Percentiles rank a stretch among this genome's conserved stretches.
These are phyloP conservation scores for Giardia duodenalis DNA, from an alignment of 208 protist species.

Conservation along the genomic window DNA sequence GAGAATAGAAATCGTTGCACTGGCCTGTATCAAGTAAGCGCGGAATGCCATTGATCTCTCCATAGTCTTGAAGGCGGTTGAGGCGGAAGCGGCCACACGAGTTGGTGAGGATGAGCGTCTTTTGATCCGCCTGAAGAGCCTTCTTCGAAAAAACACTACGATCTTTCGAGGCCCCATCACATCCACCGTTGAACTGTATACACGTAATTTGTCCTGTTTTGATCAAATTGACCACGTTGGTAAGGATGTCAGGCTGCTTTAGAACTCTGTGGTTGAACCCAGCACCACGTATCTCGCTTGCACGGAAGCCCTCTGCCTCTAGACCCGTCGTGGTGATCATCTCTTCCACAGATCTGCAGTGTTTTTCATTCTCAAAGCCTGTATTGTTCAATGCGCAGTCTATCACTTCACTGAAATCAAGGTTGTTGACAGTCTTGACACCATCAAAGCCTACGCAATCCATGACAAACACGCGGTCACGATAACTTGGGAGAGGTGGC, in stretches of 20 bases:
- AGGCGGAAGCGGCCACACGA: conserved; percentile 56
- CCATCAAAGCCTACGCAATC: conserved; percentile 46
- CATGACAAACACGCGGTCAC: conserved; percentile 55
- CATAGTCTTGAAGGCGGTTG: conserved; percentile 25
- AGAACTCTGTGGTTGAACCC: conserved; percentile 44
- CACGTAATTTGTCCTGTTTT: conserved; percentile 56
- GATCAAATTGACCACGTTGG: conserved; percentile 51
- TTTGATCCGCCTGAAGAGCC: conserved; percentile 38
- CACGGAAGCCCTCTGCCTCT: not conserved
- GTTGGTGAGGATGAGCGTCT: conserved; percentile 57
- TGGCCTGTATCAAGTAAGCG: conserved; percentile 64
- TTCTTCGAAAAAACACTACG: conserved; percentile 58
- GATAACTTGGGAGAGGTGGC: conserved; percentile 50
- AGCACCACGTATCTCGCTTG: not conserved
- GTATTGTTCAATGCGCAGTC: conserved; percentile 39
- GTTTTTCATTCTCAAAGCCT: conserved; percentile 43
- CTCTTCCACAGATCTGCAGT: conserved; percentile 9
- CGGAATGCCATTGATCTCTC: conserved; percentile 53
- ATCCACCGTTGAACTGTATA: conserved; percentile 62
- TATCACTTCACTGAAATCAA: conserved; percentile 49
- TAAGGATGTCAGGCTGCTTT: conserved; percentile 34
- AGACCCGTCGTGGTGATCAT: conserved; percentile 39
- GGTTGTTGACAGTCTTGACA: conserved; percentile 37
- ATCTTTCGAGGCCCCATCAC: conserved; percentile 56
- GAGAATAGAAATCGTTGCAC: conserved; percentile 64